Evolutionary conservation across 805 yeast genomes (phyloP), one percentile per base, ranked within the genome.

Genomic region (Saccharomyces mikatae): DNA sequence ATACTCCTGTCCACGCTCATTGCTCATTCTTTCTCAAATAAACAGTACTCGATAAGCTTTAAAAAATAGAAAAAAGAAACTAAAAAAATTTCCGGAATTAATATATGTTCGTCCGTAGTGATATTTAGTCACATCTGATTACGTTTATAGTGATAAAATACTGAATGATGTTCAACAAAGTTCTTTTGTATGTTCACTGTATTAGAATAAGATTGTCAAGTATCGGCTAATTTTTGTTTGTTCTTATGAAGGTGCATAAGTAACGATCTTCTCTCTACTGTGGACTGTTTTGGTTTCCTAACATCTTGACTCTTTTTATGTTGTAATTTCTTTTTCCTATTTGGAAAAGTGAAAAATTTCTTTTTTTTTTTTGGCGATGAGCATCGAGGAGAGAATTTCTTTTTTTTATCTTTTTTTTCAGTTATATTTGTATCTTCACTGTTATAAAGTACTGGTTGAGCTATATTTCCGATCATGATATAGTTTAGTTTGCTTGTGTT

Each of bases 1-100:
- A 36, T 6, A 17, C n/a, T n/a, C n/a, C n/a, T n/a, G 24, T 22
- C 44, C 44, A 36, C 24, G 2, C 44, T 36, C 24, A 36, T 17
- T 31, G 32, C 17, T 9, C 29, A 30, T 24, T 51, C 53, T 30
- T 31, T 46, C 6, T 46, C 48, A 14, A 51, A 46, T n/a, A 48
- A 48, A 8, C 41, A 41, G 8, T 47, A 22, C 28, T 28, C 22
- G 53, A 48, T 46, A 51, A 51, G 30, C 36, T 51, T n/a, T 48
- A 44, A 51, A 22, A 21, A 51, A 9, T 17, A 36, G 22, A 36
- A 36, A 36, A 36, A 36, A 36, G 44, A 36, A 36, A 36, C 8
- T 36, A 36, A 17, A 24, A 41, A 17, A 31, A 31, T 1, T 2
- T 28, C 21, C 44, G 41, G 26, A 50, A 49, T 6, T 48, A 49